Conservation (phyloP, 2,329 filamentous ascomycete genomes). For the Nemania sp. region DNA sequence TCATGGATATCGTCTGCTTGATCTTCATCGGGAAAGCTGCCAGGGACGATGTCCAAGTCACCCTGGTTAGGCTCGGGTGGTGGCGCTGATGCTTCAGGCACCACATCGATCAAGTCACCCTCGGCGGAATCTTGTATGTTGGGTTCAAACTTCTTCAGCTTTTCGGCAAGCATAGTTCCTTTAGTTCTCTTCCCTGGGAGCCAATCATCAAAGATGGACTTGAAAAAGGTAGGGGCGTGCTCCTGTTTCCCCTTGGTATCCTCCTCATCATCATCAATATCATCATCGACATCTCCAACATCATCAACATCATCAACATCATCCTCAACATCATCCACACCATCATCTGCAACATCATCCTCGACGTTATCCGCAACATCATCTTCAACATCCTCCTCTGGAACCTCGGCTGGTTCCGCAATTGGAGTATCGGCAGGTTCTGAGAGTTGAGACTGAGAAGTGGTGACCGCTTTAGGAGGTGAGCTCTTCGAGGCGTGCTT, state of each 20-base stretch:
- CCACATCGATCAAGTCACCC: constrained; percentile 42
- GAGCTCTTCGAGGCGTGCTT: constrained; percentile 44
- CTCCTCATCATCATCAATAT: constrained; percentile 44
- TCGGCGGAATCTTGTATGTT: constrained; percentile 43
- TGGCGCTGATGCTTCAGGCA: constrained; percentile 44
- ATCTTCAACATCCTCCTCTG: constrained; percentile 53
- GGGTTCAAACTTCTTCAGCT: constrained; percentile 60
- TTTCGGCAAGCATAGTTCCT: constrained; percentile 59
- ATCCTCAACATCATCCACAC: too few species aligned
- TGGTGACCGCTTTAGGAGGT: constrained; percentile 38
- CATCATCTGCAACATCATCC: too few species aligned
- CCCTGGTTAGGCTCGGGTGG: constrained; percentile 48
- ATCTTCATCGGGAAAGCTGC: constrained; percentile 38
- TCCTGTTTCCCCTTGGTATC: constrained; percentile 39
- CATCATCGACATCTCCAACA: constrained; percentile 38
- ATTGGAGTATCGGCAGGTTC: constrained; percentile 48
- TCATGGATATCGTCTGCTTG: constrained; percentile 36
- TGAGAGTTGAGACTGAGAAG: constrained; percentile 26
- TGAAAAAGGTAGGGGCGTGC: constrained; percentile 45
- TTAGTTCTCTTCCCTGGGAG: constrained; percentile 54
- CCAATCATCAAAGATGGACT: constrained; percentile 43
- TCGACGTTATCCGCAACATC: too few species aligned
- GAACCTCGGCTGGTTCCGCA: constrained; percentile 54
- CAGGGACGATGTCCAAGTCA: constrained; percentile 43
- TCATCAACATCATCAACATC: too few species aligned